Base-by-base conservation (phyloP, 2,329 filamentous ascomycete species). In the Fusarium irregulare region DNA sequence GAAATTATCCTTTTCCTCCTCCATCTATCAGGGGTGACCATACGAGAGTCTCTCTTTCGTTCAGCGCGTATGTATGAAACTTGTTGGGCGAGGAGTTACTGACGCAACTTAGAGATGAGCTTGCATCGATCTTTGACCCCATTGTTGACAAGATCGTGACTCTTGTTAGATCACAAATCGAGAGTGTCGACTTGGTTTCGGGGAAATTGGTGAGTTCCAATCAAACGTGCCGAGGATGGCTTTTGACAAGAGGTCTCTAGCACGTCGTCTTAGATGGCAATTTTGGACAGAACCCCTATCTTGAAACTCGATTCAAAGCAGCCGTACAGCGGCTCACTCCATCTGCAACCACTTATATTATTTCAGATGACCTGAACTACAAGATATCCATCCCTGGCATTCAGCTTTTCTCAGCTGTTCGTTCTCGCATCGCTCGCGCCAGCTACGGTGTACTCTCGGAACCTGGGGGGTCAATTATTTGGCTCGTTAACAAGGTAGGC, bases 111-210 rank as follows among this genome's bases (percentile, higher is more conserved):
- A 59, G 61, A 4, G n/a, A 4, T 13, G 60, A 60, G 2, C 6
- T 66, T 10, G 34, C 18, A 14, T 28, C 30, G 2, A 13, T 56
- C 21, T 66, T 66, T 3, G 8, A 60, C 18, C 47, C 48, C 1
- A n/a, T 55, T 7, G 23, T 65, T 6, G 14, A 8, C 10, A 50
- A 44, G 44, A 55, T 65, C 3, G 18, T 46, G 3, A 1, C 7
- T 4, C 6, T 42, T 8, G 11, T 59, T 2, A 8, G 37, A 32
- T 7, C 6, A 2, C 60, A 65, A 13, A 32, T 65, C 4, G 4
- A 37, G 6, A 20, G 34, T 14, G 37, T 45, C 14, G 13, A 8
- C 10, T 9, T 21, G 41, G 21, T 44, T 8, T 2, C 12, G 41
- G n/a, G 13, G 0, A 21, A 16, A 14, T 21, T 8, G 20, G 47